A percentile compares a stretch with the other conserved stretches of the same genome.
These are phyloP conservation scores for Pichia sp. DNA, from an alignment of 1,139 yeast genomes.

Conservation along the genomic window DNA sequence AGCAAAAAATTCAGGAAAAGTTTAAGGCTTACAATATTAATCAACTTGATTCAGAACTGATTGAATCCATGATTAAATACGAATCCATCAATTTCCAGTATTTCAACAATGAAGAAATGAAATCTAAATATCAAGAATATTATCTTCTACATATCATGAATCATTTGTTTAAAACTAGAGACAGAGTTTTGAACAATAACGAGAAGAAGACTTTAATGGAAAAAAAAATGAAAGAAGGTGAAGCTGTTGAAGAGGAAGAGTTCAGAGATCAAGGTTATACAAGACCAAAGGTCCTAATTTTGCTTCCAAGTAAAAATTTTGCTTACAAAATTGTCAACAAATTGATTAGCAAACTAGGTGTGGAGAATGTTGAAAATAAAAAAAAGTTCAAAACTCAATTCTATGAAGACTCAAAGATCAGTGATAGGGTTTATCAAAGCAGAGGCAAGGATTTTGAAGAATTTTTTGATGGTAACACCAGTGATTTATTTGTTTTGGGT, in stretches of 20 bases:
- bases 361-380: constrained; percentile 70
- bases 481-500: constrained; percentile 88
- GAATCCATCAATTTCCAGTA: constrained; percentile 65
- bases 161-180: constrained; percentile 82
- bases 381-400: constrained; percentile 70
- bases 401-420: constrained; percentile 42
- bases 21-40: constrained; percentile 9
- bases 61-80: constrained; percentile 64
- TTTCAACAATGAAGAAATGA: constrained; percentile 32
- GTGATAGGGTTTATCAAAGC: constrained; percentile 33
- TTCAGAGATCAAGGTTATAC: constrained; percentile 92
- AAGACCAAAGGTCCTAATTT: constrained; percentile 76
- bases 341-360: constrained; percentile 54
- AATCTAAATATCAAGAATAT: constrained; percentile 47
- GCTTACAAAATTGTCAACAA: constrained; percentile 65
- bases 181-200: constrained; percentile 68
- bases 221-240: constrained; percentile 37
- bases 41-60: constrained; percentile 29
- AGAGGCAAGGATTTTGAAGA: constrained; percentile 83
- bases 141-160: constrained; percentile 70
- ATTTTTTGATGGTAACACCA: constrained; percentile 80
- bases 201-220: constrained; percentile 40
- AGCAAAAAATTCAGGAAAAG: constrained; percentile 17
- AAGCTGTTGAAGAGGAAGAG: constrained; percentile 30
- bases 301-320: constrained; percentile 78